A percentile compares a stretch with the other conserved stretches of the same genome.
Conservation (phyloP, 2,329 filamentous ascomycete genomes). For the Nothophoma quercina region DNA sequence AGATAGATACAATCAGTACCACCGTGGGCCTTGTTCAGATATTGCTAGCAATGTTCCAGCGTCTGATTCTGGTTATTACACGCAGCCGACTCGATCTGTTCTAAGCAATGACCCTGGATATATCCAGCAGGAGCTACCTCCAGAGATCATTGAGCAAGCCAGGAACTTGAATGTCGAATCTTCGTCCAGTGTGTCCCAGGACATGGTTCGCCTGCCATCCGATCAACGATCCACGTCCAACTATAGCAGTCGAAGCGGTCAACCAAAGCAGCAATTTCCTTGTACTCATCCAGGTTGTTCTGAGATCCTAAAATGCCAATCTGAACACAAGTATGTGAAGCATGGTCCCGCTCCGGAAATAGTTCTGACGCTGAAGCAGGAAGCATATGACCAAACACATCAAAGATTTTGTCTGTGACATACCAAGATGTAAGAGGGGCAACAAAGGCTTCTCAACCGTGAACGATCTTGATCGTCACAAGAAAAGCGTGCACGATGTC, state of each 20-base stretch:
- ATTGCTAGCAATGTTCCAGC: slow-evolving; percentile 26
- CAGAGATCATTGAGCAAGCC: slow-evolving; percentile 24
- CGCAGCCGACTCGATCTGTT: slow-evolving; percentile 38
- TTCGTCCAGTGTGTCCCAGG: slow-evolving; percentile 23
- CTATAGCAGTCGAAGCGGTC: slow-evolving; percentile 35
- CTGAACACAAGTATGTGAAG: slow-evolving; percentile 47
- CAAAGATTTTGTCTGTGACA: slow-evolving; percentile 70
- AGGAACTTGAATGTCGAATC: slow-evolving; percentile 27
- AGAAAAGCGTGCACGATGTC: slow-evolving; percentile 71
- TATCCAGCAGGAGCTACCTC: slow-evolving; percentile 30
- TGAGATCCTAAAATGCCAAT: slow-evolving; percentile 42
- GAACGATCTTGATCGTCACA: slow-evolving; percentile 85
- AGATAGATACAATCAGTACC: slow-evolving; percentile 26
- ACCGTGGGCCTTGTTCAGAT: slow-evolving; percentile 30
- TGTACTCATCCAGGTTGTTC: slow-evolving; percentile 30
- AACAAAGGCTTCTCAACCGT: slow-evolving; percentile 75
- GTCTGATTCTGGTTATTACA: slow-evolving; percentile 47
- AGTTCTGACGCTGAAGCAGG: slow-evolving; percentile 55
- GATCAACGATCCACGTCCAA: slow-evolving; percentile 33
- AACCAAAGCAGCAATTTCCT: slow-evolving; percentile 20
- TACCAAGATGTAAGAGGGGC: slow-evolving; percentile 62
- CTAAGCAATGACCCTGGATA: slow-evolving; percentile 38
- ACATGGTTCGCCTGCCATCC: slow-evolving; percentile 23
- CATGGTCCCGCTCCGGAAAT: background rate
- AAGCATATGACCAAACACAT: slow-evolving; percentile 77